These are phyloP conservation scores for Albugo candida DNA, from an alignment of 352 stramenopile genomes.

Conservation along the genomic window DNA sequence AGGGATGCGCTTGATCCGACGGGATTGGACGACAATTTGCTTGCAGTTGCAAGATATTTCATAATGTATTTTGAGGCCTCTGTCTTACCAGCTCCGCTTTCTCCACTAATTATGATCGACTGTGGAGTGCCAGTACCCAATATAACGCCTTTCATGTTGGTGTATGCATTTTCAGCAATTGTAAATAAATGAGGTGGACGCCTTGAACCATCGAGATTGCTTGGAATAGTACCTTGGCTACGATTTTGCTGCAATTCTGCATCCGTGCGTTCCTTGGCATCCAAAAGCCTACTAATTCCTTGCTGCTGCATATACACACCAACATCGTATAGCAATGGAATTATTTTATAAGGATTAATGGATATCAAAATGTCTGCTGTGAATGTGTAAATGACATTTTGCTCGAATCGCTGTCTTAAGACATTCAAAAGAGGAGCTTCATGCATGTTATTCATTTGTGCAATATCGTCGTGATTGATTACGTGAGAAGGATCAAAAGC, in stretches of 20 bases:
- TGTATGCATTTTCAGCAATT: constrained; percentile 61
- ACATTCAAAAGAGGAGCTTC: constrained; percentile 65
- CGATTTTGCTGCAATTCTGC: constrained; percentile 14
- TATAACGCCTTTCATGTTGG: constrained; percentile 37
- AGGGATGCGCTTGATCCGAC: constrained; percentile 9
- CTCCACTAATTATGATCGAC: constrained; percentile 87
- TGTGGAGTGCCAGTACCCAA: constrained; percentile 47
- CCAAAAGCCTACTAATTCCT: constrained; percentile 1
- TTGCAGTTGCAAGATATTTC: constrained; percentile 69
- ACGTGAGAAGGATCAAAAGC: constrained; percentile 72
- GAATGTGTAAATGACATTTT: constrained; percentile 74
- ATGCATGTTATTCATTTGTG: constrained; percentile 82
- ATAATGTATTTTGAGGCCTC: constrained; percentile 89
- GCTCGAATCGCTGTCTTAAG: constrained; percentile 57
- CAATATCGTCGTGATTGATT: constrained; percentile 67
- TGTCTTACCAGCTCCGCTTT: constrained; percentile 86
- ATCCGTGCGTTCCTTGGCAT: constrained; percentile 10
- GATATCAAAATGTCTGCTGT: constrained; percentile 68
- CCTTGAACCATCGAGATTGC: background rate
- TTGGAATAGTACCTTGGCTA: constrained; percentile 1
- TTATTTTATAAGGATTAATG: constrained; percentile 76
- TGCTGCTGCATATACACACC: constrained; percentile 34
- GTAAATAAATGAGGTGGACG: constrained; percentile 52
- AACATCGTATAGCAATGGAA: constrained; percentile 66
- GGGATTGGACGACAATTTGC: constrained; percentile 12